A percentile compares a stretch with the other conserved stretches of the same genome.
Conservation (phyloP, 495 filamentous ascomycete genomes). For the Podospora appendiculata region DNA sequence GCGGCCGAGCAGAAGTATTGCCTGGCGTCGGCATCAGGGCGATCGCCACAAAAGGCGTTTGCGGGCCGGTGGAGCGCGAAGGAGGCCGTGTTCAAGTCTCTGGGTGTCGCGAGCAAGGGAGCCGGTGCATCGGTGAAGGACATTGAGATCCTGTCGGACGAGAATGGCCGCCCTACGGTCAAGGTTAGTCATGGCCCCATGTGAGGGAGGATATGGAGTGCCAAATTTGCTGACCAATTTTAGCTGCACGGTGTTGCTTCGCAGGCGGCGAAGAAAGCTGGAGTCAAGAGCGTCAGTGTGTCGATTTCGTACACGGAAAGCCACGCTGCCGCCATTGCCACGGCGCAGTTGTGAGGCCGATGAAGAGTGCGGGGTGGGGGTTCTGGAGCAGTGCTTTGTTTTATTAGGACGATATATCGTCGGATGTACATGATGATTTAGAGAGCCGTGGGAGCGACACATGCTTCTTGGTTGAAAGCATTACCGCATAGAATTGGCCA, state of each 20-base stretch:
- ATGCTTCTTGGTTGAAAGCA: not conserved
- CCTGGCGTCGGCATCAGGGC: conserved; percentile 51
- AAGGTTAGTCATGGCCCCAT: conserved; percentile 53
- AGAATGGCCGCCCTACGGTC: conserved; percentile 74
- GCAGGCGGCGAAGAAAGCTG: conserved; percentile 69
- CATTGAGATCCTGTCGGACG: conserved; percentile 81
- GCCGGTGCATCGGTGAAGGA: conserved; percentile 86
- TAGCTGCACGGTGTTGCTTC: conserved; percentile 82
- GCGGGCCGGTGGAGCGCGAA: conserved; percentile 95
- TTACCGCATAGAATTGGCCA: not conserved
- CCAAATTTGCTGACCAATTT: conserved; percentile 31
- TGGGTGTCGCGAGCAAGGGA: conserved; percentile 82
- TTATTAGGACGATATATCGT: not conserved
- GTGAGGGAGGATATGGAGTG: not conserved
- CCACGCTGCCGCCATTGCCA: conserved; percentile 86
- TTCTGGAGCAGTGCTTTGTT: not conserved
- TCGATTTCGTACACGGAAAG: conserved; percentile 91
- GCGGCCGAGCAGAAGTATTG: conserved; percentile 76
- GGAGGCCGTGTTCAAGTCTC: conserved; percentile 95
- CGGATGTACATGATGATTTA: conserved; percentile 1
- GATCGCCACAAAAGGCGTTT: conserved; percentile 71
- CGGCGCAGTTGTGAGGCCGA: conserved; percentile 20
- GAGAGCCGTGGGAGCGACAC: not conserved
- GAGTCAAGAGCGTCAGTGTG: conserved; percentile 78
- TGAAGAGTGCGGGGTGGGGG: not conserved